Evolutionary conservation across 129 eudicot genomes (phyloP).

Genomic region (Pseudognaphalium luteoalbum): DNA sequence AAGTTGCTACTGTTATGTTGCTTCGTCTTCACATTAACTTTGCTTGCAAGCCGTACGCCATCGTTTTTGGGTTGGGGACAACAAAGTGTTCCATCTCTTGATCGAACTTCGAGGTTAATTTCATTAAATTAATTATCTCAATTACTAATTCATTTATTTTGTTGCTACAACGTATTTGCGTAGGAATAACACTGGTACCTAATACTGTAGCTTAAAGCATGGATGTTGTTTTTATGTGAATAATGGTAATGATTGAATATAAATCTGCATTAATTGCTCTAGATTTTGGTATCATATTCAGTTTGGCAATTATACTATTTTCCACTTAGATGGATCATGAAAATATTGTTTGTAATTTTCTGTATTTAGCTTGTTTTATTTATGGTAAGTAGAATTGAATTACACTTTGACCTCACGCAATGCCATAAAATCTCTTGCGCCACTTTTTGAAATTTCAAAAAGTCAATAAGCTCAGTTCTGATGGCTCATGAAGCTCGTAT

Average conservation of each 20-base stretch:
- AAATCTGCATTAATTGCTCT: slow-evolving; percentile 28
- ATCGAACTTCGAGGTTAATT: slow-evolving; percentile 46
- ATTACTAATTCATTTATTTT: background rate
- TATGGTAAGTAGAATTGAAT: slow-evolving; percentile 10
- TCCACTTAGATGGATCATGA: slow-evolving; percentile 10
- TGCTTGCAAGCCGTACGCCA: slow-evolving; percentile 49
- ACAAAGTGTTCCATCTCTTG: slow-evolving; percentile 28
- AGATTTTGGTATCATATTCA: background rate
- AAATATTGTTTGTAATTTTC: slow-evolving; percentile 18
- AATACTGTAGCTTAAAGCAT: background rate
- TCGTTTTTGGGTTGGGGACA: slow-evolving; percentile 60
- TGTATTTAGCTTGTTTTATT: slow-evolving; percentile 12
- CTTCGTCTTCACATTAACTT: slow-evolving; percentile 43
- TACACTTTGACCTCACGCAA: background rate
- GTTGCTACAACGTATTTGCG: background rate
- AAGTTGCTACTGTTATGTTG: slow-evolving; percentile 59
- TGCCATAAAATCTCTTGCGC: background rate
- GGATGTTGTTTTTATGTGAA: background rate
- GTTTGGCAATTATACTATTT: slow-evolving; percentile 20
- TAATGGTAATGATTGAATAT: background rate
- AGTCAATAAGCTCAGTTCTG: background rate
- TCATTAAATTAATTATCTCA: background rate
- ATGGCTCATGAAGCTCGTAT: background rate
- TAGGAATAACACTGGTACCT: background rate
- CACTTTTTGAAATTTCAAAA: too few relatives aligned